phyloP scores from a whole-genome alignment of 2,329 filamentous ascomycete genomes.

The Paecilomyces formosus region DNA sequence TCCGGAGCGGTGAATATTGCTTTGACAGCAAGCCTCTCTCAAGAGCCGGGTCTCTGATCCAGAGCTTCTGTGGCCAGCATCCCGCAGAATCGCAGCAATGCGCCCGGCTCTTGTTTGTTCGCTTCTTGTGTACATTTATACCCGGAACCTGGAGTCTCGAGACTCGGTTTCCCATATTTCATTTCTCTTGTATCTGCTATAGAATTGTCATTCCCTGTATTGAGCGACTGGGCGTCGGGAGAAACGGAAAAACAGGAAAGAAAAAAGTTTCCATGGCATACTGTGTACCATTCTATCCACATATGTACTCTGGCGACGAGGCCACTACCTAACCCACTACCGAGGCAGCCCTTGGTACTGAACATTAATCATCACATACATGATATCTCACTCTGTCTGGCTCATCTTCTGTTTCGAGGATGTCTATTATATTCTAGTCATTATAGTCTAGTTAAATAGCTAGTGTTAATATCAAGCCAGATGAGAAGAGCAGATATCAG shows the following conservation, averaged over 20 bases:
- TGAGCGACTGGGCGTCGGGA: neutral
- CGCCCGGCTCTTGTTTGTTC: neutral
- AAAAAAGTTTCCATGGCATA: neutral
- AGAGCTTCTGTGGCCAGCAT: neutral
- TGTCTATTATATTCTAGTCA: neutral
- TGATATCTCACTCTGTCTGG: neutral
- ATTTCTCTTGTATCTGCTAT: neutral
- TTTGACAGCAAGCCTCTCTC: neutral
- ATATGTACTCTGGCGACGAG: neutral
- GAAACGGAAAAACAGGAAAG: neutral
- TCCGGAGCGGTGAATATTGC: neutral
- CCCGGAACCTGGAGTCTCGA: neutral
- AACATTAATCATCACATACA: neutral
- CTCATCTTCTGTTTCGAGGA: neutral
- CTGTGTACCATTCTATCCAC: neutral
- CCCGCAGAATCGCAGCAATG: neutral
- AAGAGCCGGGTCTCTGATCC: neutral
- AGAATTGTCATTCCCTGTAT: neutral
- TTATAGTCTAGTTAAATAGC: neutral
- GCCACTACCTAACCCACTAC: neutral
- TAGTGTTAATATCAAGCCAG: neutral
- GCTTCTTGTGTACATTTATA: slow-evolving; percentile 1
- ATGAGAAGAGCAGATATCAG: neutral
- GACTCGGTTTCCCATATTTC: neutral
- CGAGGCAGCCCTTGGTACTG: neutral